Base-by-base conservation (phyloP, 208 protist species). In the Crithidia sp. region DNA sequence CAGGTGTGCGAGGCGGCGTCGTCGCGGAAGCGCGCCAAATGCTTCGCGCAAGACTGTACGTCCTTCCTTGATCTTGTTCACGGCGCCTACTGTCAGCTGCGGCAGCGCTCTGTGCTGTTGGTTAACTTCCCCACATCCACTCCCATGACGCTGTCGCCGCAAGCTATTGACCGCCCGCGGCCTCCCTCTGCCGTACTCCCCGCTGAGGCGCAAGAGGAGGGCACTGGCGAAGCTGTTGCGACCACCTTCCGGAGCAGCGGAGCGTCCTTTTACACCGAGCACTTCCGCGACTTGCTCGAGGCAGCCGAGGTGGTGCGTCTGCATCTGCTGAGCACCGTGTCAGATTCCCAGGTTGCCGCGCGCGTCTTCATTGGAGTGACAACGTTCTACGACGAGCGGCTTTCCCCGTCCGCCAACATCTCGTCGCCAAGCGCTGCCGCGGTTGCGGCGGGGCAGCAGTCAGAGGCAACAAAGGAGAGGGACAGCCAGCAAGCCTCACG, bases 1-100 rank as follows among this genome's bases (percentile, higher is more conserved):
- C 72, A 81, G 59, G 64, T 96, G 50, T 90, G 93, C 74, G 83
- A 85, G 28, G 63, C 65, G 39, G 79, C 81, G 3, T 89, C 88
- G 54, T 79, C 62, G 16, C 71, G 69, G 49, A 85, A 87, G 49
- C 88, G 89, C 52, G 83, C 84, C 16, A 76, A 81, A n/a, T 77
- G 60, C 12, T 90, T 89, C 74, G 54, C 72, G 40, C 71, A 72
- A 39, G 83, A 66, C 53, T 92, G 67, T 50, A 61, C 72, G 0
- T 44, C 79, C 8, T 92, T 95, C 67, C 56, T 96, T 49, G 68
- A 67, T 12, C 45, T 79, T 47, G 74, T 85, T 12, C 90, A 95
- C 71, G 58, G 44, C 56, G 55, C 67, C 0, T 73, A 71, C 19
- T 47, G 55, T 13, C 67, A 73, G 68, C 57, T 74, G 28, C 56